These are phyloP conservation scores for Chlorociboria aeruginascens DNA, from an alignment of 495 filamentous ascomycete genomes.

Conservation along the genomic window DNA sequence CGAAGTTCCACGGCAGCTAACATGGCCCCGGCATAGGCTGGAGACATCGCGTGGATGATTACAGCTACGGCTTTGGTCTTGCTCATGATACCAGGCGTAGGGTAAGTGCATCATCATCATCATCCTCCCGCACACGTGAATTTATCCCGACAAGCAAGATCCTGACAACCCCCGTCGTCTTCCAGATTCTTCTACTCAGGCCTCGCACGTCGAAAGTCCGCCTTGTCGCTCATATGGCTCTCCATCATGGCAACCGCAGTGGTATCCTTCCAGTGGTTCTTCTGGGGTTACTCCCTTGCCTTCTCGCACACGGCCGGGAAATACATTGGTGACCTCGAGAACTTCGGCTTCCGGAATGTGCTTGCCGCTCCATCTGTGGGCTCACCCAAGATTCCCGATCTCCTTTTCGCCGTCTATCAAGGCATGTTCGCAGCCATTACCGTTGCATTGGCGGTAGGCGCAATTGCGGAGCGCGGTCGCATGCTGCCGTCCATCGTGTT, in stretches of 20 bases:
- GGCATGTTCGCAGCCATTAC: constrained; percentile 98
- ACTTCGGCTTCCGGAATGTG: constrained; percentile 77
- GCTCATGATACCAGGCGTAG: constrained; percentile 97
- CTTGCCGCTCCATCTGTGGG: constrained; percentile 74
- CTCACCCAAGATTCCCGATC: constrained; percentile 69
- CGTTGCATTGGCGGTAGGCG: constrained; percentile 86
- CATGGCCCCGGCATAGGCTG: constrained; percentile 37
- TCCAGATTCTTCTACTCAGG: constrained; percentile 95
- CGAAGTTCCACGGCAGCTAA: background rate
- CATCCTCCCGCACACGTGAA: constrained; percentile 3
- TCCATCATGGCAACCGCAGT: constrained; percentile 93
- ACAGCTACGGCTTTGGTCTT: constrained; percentile 80
- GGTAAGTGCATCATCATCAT: constrained; percentile 24
- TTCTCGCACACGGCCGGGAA: constrained; percentile 78
- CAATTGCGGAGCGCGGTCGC: constrained; percentile 82
- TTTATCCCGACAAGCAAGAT: no score
- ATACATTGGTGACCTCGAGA: constrained; percentile 75
- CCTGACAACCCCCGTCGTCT: background rate
- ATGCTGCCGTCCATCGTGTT: constrained; percentile 89
- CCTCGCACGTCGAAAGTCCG: constrained; percentile 88
- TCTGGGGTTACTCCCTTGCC: constrained; percentile 93
- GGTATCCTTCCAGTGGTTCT: constrained; percentile 95
- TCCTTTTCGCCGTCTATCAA: constrained; percentile 89
- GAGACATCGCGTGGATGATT: constrained; percentile 90
- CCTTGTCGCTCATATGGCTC: constrained; percentile 91